Evolutionary conservation across 75 land plant genomes (phyloP).

Genomic region (Selaginella tamariscina): DNA sequence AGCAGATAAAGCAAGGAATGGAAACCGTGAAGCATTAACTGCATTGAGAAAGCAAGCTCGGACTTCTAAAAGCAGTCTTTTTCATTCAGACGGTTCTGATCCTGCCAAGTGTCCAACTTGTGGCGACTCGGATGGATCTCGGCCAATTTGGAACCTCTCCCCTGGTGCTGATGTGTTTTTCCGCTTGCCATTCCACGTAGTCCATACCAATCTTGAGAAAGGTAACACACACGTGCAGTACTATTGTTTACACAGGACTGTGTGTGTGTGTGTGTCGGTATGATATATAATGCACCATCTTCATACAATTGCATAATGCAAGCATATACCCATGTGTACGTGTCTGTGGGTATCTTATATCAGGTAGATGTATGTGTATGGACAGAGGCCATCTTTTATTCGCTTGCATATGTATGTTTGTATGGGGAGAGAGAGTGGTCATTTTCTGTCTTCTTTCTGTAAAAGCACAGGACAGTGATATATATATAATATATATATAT

Average conservation of each 20-base stretch:
- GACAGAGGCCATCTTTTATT: too few relatives aligned
- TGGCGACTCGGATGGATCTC: conserved; percentile 61
- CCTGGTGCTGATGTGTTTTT: conserved; percentile 76
- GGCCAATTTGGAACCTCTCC: conserved; percentile 63
- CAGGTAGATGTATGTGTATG: too few relatives aligned
- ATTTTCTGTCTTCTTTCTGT: too few relatives aligned
- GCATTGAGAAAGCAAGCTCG: conserved; percentile 65
- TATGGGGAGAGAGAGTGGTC: too few relatives aligned
- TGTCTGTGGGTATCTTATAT: too few relatives aligned
- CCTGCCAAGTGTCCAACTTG: conserved; percentile 43
- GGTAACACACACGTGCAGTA: conserved; percentile 39
- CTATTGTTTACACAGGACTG: not conserved
- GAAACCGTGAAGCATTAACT: conserved; percentile 83
- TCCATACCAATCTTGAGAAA: conserved; percentile 60
- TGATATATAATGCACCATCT: not conserved
- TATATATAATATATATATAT: too few relatives aligned
- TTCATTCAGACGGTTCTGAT: conserved; percentile 40
- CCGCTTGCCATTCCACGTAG: conserved; percentile 68
- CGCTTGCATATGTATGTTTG: too few relatives aligned
- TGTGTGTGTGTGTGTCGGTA: not conserved
- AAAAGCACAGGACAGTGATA: too few relatives aligned
- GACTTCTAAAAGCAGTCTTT: conserved; percentile 75
- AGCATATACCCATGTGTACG: too few relatives aligned
- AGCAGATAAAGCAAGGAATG: conserved; percentile 62
- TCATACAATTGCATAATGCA: too few relatives aligned